Conservation (phyloP, 2,329 filamentous ascomycete species). For the Beauveria pseudobassiana region DNA sequence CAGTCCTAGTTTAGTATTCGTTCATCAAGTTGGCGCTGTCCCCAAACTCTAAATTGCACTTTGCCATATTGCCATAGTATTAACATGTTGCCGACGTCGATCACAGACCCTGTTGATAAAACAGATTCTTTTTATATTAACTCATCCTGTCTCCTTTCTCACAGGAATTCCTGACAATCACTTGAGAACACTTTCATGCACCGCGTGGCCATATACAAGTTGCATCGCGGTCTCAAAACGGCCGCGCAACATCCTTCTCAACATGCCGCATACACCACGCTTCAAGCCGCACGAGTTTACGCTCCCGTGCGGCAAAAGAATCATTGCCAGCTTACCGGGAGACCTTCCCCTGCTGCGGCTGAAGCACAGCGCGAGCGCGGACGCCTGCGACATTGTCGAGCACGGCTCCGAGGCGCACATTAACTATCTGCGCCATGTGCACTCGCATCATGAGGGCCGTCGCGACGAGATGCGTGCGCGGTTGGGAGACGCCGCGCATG, state of each 20-base stretch:
- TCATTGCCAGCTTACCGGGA: slow-evolving; percentile 51
- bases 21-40: no score
- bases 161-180: no score
- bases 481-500: slow-evolving; percentile 43
- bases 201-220: no score
- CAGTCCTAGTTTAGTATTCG: no score
- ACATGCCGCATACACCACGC: slow-evolving; percentile 3
- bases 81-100: no score
- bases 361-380: slow-evolving; percentile 29
- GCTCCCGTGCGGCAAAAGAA: slow-evolving; percentile 46
- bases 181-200: no score
- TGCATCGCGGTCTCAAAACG: no score
- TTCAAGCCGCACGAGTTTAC: slow-evolving; percentile 37
- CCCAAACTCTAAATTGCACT: no score
- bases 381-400: slow-evolving; percentile 48
- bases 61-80: no score
- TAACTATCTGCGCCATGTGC: slow-evolving; percentile 40
- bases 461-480: slow-evolving; percentile 38
- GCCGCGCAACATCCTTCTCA: neutral
- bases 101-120: no score
- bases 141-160: no score
- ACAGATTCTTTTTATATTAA: no score
- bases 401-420: slow-evolving; percentile 44
- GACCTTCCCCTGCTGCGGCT: slow-evolving; percentile 41
- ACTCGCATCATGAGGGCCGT: slow-evolving; percentile 43